These are phyloP conservation scores for Bertia moriformis DNA, from an alignment of 2,329 filamentous ascomycete genomes.

Conservation along the genomic window DNA sequence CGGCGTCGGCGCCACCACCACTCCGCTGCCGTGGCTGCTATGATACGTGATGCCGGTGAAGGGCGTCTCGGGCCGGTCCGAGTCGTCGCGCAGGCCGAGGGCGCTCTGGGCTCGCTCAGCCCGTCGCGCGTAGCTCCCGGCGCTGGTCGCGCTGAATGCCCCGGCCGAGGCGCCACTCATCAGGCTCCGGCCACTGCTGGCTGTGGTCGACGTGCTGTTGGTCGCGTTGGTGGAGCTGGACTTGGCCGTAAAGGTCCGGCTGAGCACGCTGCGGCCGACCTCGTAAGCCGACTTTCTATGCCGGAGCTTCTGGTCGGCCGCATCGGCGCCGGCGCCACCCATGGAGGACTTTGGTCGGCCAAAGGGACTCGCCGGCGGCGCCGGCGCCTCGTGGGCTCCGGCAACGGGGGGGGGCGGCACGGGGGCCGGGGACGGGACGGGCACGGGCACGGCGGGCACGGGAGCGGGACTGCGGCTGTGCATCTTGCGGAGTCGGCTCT, in stretches of 20 bases:
- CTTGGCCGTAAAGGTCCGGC: constrained; percentile 75
- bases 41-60: constrained; percentile 79
- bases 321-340: constrained; percentile 15
- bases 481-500: too few species aligned
- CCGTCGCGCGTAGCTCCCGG: constrained; percentile 78
- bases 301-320: constrained; percentile 31
- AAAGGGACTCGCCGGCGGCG: too few species aligned
- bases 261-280: constrained; percentile 53
- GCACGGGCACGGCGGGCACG: too few species aligned
- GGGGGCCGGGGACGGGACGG: too few species aligned
- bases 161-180: constrained; percentile 91
- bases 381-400: constrained; percentile 15
- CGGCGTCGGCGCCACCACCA: too few species aligned
- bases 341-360: too few species aligned
- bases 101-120: too few species aligned
- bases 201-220: constrained; percentile 53
- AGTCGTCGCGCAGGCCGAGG: too few species aligned
- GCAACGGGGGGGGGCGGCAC: too few species aligned
- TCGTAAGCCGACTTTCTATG: constrained; percentile 69
- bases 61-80: constrained; percentile 46
- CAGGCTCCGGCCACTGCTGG: constrained; percentile 68
- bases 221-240: constrained; percentile 68
- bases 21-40: constrained; percentile 63
- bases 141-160: constrained; percentile 85
- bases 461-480: too few species aligned